Evolutionary conservation across 2,329 filamentous ascomycete species (phyloP).

Genomic region (Penicillium freii): DNA sequence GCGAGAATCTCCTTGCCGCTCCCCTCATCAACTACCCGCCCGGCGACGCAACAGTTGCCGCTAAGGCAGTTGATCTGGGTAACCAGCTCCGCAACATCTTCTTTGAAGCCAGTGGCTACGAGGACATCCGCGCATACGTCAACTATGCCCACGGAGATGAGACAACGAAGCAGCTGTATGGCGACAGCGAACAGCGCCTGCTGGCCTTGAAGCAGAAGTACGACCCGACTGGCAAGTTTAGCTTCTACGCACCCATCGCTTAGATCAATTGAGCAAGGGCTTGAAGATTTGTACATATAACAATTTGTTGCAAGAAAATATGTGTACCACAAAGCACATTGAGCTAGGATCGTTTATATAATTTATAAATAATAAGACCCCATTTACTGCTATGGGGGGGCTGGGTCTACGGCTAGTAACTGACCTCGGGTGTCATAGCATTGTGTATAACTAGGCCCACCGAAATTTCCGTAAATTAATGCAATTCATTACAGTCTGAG

Average conservation of each 20-base stretch:
- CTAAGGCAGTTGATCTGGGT: slow-evolving; percentile 29
- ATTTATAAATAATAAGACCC: background rate
- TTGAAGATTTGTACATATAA: background rate
- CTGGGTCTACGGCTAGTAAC: background rate
- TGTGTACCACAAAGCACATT: background rate
- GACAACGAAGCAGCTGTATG: slow-evolving; percentile 29
- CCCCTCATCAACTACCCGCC: slow-evolving; percentile 35
- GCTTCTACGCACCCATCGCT: slow-evolving; percentile 31
- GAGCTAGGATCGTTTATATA: background rate
- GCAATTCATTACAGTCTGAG: background rate
- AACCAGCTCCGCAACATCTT: slow-evolving; percentile 32
- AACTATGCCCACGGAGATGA: slow-evolving; percentile 35
- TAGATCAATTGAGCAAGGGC: background rate
- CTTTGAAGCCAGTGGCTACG: slow-evolving; percentile 18
- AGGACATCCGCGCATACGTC: slow-evolving; percentile 29
- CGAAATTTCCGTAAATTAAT: background rate
- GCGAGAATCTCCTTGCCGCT: slow-evolving; percentile 44
- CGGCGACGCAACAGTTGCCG: slow-evolving; percentile 21
- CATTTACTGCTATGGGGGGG: background rate
- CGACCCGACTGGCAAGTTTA: slow-evolving; percentile 34
- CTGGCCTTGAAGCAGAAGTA: slow-evolving; percentile 35
- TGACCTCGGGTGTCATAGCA: background rate
- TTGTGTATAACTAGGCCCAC: too few relatives aligned
- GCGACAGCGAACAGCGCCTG: slow-evolving; percentile 31
- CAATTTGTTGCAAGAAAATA: background rate